Percentiles rank a stretch among this genome's conserved stretches.
These are phyloP conservation scores for Akebia trifoliata DNA, from an alignment of 164 flowering plant genomes.

Conservation along the genomic window DNA sequence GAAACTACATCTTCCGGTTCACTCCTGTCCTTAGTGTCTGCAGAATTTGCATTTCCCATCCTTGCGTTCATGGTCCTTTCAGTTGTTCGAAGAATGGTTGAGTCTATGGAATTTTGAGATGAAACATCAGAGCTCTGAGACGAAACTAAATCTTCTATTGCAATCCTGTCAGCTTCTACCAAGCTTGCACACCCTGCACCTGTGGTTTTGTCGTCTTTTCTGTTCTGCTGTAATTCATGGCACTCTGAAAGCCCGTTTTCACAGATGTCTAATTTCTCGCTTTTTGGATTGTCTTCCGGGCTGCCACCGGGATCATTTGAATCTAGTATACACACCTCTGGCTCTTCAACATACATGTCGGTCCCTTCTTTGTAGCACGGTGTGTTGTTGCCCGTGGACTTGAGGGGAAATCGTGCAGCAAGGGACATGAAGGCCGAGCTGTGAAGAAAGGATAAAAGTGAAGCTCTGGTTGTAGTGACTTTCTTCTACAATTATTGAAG, in stretches of 20 bases:
- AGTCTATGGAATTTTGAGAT: slow-evolving; percentile 27
- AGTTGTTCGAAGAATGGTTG: background rate
- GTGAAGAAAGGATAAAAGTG: slow-evolving; percentile 7
- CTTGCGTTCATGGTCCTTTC: background rate
- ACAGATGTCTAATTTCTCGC: slow-evolving; percentile 1
- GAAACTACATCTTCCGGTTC: slow-evolving; percentile 13
- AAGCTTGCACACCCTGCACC: slow-evolving; percentile 22
- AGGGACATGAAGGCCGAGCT: slow-evolving; percentile 64
- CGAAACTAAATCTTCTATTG: slow-evolving; percentile 42
- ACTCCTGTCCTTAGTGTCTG: slow-evolving; percentile 9
- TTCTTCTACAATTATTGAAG: too few relatives aligned
- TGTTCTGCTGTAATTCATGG: slow-evolving; percentile 12
- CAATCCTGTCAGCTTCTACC: slow-evolving; percentile 19
- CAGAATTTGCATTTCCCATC: background rate
- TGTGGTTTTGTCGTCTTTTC: slow-evolving; percentile 2
- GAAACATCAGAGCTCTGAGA: slow-evolving; percentile 40
- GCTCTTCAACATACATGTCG: slow-evolving; percentile 27
- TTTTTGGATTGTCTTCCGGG: slow-evolving; percentile 8
- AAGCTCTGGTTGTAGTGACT: too few relatives aligned
- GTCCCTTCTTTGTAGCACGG: background rate
- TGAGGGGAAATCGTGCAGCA: slow-evolving; percentile 45
- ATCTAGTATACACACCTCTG: slow-evolving; percentile 14
- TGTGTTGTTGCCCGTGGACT: slow-evolving; percentile 11
- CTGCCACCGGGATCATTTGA: slow-evolving; percentile 5
- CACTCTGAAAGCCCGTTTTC: background rate